These are phyloP conservation scores for Yamadazyma siamensis DNA, from an alignment of 1,139 yeast genomes.

Conservation along the genomic window DNA sequence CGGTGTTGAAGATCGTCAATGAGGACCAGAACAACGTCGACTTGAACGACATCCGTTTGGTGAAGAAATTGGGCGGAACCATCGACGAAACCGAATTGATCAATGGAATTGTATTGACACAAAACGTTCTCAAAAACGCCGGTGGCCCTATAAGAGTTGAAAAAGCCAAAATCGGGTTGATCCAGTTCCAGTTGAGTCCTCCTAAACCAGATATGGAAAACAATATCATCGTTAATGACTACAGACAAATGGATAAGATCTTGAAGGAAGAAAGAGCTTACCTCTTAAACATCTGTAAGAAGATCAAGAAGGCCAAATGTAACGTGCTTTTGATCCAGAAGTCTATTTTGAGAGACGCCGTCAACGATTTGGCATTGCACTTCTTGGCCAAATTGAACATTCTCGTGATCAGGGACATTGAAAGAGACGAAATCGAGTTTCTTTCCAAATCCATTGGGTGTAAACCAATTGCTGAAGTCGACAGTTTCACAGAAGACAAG, in stretches of 20 bases:
- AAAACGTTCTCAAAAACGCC: slow-evolving; percentile 81
- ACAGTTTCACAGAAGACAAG: slow-evolving; percentile 87
- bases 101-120: slow-evolving; percentile 92
- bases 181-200: slow-evolving; percentile 96
- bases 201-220: slow-evolving; percentile 99
- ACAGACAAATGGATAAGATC: slow-evolving; percentile 98
- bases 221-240: slow-evolving; percentile 94
- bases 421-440: slow-evolving; percentile 95
- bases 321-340: slow-evolving; percentile 91
- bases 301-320: slow-evolving; percentile 94
- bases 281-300: slow-evolving; percentile 88
- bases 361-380: slow-evolving; percentile 92
- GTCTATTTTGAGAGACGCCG: slow-evolving; percentile 94
- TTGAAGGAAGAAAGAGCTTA: slow-evolving; percentile 96
- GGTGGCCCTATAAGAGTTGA: slow-evolving; percentile 97
- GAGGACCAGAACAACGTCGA: slow-evolving; percentile 63
- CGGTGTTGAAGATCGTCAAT: slow-evolving; percentile 76
- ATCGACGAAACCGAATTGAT: slow-evolving; percentile 93
- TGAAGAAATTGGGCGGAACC: slow-evolving; percentile 95
- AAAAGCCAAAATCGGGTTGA: slow-evolving; percentile 86
- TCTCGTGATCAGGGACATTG: slow-evolving; percentile 92
- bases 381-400: slow-evolving; percentile 89
- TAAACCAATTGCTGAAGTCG: slow-evolving; percentile 94
- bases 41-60: slow-evolving; percentile 78
- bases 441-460: slow-evolving; percentile 89